A percentile compares a stretch with the other conserved stretches of the same genome.
Conservation (phyloP, 1,139 yeast genomes). For the Saccharomyces uvarum region DNA sequence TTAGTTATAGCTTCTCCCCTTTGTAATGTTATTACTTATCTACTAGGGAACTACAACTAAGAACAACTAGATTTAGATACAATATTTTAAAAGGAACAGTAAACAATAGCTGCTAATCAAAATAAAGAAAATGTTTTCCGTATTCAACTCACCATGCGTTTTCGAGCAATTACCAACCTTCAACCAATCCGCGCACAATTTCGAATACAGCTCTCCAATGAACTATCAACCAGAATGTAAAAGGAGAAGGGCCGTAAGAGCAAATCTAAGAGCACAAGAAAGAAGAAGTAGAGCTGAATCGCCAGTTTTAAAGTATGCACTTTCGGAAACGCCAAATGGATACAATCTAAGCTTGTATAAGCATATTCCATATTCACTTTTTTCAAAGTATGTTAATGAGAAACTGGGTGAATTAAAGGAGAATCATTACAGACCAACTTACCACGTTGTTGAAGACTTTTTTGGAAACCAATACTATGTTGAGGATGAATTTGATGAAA, state of each 20-base stretch:
- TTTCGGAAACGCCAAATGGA: constrained; percentile 10
- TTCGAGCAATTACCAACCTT: constrained; percentile 20
- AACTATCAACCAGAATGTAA: constrained; percentile 11
- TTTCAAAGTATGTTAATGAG: constrained; percentile 14
- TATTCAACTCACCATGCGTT: constrained; percentile 20
- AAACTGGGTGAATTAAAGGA: constrained; percentile 12
- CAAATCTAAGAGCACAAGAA: constrained; percentile 1
- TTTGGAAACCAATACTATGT: constrained; percentile 27
- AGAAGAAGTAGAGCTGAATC: background rate
- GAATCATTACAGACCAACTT: constrained; percentile 15
- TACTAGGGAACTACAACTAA: background rate
- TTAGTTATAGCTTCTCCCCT: background rate
- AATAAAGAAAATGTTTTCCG: constrained; percentile 13
- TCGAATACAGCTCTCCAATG: constrained; percentile 5
- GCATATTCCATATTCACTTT: constrained; percentile 11
- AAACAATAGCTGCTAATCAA: background rate
- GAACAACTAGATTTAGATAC: background rate
- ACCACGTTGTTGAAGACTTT: constrained; percentile 21
- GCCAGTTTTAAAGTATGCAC: background rate
- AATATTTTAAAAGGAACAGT: background rate
- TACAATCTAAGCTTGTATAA: constrained; percentile 18
- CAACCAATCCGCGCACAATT: constrained; percentile 5
- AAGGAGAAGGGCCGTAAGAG: constrained; percentile 9
- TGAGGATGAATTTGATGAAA: constrained; percentile 16
- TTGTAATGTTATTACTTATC: no score